Percentiles rank a stretch among this genome's conserved stretches.
Evolutionary conservation across 2,329 filamentous ascomycete species (phyloP).

Genomic region (Diaporthe longicolla): DNA sequence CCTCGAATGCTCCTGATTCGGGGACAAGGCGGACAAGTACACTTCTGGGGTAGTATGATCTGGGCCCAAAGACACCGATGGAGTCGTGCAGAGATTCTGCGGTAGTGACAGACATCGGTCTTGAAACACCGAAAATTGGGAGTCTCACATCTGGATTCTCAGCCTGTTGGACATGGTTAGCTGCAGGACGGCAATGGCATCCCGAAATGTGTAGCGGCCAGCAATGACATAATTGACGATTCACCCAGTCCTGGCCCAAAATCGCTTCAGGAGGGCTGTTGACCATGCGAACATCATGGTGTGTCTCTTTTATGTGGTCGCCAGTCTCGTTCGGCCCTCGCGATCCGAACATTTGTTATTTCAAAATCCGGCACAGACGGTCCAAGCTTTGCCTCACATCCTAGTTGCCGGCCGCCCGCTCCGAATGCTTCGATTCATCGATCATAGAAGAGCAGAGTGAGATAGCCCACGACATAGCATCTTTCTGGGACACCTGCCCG

Average conservation of each 20-base stretch:
- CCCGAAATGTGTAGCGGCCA: too few relatives aligned
- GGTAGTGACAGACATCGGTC: neutral
- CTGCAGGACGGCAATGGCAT: neutral
- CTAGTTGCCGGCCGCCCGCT: too few relatives aligned
- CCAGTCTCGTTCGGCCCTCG: neutral
- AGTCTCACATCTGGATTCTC: neutral
- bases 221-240: neutral
- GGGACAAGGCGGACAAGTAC: neutral
- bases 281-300: neutral
- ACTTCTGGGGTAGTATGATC: neutral
- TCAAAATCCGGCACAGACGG: neutral
- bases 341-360: neutral
- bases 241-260: neutral
- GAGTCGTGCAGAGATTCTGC: too few relatives aligned
- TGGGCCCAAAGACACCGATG: neutral
- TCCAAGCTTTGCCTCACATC: neutral
- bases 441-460: neutral
- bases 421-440: too few relatives aligned
- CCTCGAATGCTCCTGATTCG: neutral
- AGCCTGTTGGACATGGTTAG: neutral
- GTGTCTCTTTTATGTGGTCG: too few relatives aligned
- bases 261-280: neutral
- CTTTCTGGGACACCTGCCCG: neutral
- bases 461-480: neutral
- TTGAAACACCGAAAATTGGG: neutral